Percentiles rank a stretch among this genome's conserved stretches.
phyloP scores from a whole-genome alignment of 225 moss, liverwort and hornwort genomes.

The Antitrichia curtipendula region DNA sequence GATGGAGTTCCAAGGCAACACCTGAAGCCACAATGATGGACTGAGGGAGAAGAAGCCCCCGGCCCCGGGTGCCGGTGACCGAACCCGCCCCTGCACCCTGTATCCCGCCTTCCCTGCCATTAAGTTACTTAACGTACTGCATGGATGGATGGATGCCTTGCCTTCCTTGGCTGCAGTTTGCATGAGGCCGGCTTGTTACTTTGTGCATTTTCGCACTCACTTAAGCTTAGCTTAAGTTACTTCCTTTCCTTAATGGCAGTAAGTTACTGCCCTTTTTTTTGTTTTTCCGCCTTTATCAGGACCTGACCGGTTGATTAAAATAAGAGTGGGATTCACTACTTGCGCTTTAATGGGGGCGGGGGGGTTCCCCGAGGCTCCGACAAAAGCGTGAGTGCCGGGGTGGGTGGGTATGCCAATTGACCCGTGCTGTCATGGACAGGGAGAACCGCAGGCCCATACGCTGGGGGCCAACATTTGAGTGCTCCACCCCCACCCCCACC shows the following conservation, averaged over 20 bases:
- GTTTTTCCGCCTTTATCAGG: no score
- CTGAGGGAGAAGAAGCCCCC: no score
- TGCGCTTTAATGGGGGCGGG: not conserved
- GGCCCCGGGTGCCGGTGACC: not conserved
- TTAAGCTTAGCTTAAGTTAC: no score
- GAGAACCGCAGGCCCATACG: not conserved
- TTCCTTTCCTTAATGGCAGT: no score
- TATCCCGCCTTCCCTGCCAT: no score
- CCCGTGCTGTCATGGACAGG: not conserved
- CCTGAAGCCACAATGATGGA: not conserved
- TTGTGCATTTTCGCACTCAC: not conserved
- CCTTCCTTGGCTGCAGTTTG: not conserved
- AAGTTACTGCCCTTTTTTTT: no score
- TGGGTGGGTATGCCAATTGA: not conserved
- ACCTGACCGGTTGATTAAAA: not conserved
- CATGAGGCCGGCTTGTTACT: not conserved
- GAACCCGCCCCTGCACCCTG: not conserved
- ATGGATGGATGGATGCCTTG: no score
- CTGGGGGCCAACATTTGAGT: not conserved
- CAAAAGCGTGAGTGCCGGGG: not conserved
- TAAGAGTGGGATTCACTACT: not conserved
- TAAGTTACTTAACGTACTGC: no score
- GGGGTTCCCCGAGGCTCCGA: not conserved
- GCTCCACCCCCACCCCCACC: no score
- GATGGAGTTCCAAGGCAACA: not conserved